These are phyloP conservation scores for Styphnolobium japonicum DNA, from an alignment of 306 rosid species.

Conservation along the genomic window DNA sequence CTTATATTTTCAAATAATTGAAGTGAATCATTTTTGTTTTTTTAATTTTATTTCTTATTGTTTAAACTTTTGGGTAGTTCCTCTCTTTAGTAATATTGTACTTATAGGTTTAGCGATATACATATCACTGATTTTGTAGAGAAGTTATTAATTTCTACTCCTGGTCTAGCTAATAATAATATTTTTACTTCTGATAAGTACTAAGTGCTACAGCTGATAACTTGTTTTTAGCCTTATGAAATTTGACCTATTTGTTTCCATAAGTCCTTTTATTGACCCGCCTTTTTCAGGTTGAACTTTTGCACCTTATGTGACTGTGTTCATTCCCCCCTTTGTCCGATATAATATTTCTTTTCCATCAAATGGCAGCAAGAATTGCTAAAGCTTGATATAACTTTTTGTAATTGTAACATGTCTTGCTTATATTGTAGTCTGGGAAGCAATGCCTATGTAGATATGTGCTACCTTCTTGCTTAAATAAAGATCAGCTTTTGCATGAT, in stretches of 20 bases:
- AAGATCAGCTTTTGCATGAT: constrained; percentile 47
- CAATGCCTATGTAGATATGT: constrained; percentile 82
- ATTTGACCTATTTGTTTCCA: constrained; percentile 3
- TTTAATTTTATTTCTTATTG: neutral
- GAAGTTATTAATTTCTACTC: neutral
- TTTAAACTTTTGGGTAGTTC: neutral
- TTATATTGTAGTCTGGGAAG: constrained; percentile 78
- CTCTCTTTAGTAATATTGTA: neutral
- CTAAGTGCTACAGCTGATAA: constrained; percentile 3
- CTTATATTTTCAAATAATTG: neutral
- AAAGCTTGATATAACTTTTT: constrained; percentile 17
- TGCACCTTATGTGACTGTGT: neutral
- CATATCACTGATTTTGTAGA: constrained; percentile 18
- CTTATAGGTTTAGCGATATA: neutral
- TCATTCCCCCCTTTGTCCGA: neutral
- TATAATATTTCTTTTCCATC: constrained; percentile 6
- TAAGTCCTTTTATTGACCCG: neutral
- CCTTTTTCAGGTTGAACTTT: neutral
- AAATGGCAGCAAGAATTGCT: constrained; percentile 18
- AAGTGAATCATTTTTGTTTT: neutral
- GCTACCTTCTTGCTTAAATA: constrained; percentile 68
- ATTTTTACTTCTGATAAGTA: neutral
- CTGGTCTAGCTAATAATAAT: neutral
- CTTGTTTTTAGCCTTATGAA: constrained; percentile 11
- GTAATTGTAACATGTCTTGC: constrained; percentile 20